Percentiles rank a stretch among this genome's conserved stretches.
phyloP scores from a whole-genome alignment of 106 monocot genomes.

The Allium cepa region DNA sequence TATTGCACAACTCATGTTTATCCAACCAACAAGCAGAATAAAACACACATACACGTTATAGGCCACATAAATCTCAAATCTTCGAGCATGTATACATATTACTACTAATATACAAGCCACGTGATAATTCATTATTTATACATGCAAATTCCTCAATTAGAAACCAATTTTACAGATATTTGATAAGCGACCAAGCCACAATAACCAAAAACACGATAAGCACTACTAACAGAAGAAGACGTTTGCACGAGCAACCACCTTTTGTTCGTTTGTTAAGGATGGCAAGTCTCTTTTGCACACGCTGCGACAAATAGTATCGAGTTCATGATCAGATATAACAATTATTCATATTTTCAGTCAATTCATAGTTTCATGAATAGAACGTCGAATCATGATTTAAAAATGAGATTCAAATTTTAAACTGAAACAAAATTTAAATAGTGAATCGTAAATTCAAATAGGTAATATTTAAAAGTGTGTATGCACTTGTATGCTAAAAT shows the following conservation, averaged over 20 bases:
- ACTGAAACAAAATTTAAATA: no score
- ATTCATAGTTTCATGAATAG: background rate
- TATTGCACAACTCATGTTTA: no score
- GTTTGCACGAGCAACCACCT: conserved; percentile 70
- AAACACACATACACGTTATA: no score
- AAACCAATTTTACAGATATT: conserved; percentile 32
- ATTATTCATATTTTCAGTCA: background rate
- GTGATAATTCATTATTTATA: no score
- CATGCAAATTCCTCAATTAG: no score
- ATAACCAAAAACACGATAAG: conserved; percentile 50
- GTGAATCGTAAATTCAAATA: no score
- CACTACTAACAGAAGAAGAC: conserved; percentile 43
- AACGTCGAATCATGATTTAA: background rate
- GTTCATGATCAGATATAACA: background rate
- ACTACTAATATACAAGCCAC: no score
- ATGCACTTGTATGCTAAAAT: no score
- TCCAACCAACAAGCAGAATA: no score
- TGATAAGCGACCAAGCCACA: conserved; percentile 59
- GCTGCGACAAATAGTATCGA: conserved; percentile 25
- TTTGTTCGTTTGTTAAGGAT: conserved; percentile 58
- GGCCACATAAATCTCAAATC: no score
- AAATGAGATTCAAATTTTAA: background rate
- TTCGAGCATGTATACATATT: no score
- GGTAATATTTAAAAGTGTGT: no score
- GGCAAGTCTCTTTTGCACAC: conserved; percentile 77